A percentile compares a stretch with the other conserved stretches of the same genome.
phyloP scores from a whole-genome alignment of 179 eudicot genomes.

The Spergularia azorica region DNA sequence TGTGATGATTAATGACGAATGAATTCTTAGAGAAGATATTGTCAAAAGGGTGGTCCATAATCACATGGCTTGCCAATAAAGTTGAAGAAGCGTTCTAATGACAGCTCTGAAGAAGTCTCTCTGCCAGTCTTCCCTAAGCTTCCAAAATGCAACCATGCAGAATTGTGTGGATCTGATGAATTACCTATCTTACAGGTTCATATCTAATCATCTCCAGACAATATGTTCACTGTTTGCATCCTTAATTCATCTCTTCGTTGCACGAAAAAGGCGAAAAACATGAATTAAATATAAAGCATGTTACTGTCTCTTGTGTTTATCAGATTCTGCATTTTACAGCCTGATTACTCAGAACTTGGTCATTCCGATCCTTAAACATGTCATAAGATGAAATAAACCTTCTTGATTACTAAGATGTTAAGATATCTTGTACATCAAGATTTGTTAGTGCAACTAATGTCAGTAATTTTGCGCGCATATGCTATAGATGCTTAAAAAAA shows the following conservation, averaged over 20 bases:
- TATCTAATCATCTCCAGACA: not conserved
- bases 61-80: slow-evolving; percentile 26
- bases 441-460: no score
- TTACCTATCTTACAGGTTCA: slow-evolving; percentile 26
- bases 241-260: not conserved
- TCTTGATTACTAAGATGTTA: no score
- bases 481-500: not conserved
- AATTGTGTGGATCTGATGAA: slow-evolving; percentile 33
- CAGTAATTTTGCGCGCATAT: not conserved
- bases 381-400: no score
- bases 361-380: no score
- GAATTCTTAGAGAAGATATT: not conserved
- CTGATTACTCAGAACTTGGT: not conserved
- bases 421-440: not conserved
- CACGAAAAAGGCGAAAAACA: slow-evolving; percentile 4
- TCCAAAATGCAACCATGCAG: slow-evolving; percentile 8
- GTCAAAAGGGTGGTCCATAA: slow-evolving; percentile 31
- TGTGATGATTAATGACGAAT: not conserved
- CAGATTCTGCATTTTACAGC: not conserved
- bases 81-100: slow-evolving; percentile 26
- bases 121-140: slow-evolving; percentile 9
- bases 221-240: not conserved
- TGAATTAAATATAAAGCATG: no score
- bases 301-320: no score
- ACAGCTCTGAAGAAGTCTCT: slow-evolving; percentile 18